Evolutionary conservation across 805 yeast genomes (phyloP), one percentile per base, ranked within the genome.

Genomic region (Saccharomyces kudriavzevii): DNA sequence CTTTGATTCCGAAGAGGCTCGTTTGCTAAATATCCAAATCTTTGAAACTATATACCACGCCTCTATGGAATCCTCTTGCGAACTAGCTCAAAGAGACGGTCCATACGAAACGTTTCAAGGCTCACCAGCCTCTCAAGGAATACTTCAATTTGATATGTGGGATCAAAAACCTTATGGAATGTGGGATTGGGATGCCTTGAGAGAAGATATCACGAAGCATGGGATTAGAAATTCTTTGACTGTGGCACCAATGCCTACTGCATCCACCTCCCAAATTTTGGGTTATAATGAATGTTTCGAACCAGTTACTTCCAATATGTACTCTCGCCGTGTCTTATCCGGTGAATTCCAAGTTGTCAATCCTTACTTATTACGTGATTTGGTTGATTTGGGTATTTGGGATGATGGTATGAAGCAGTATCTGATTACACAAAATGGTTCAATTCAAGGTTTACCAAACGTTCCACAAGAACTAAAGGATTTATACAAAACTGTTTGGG

Each of bases 211-310:
- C 54, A 70, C 71, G 35, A 68, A 71, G 80, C 67, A 80, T 62
- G 98, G 98, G 27, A 62, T 91, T 35, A 76, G 97, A 64, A 91
- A 91, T 72, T 91, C 97, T 2, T 71, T 91, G 50, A 70, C 90
- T 13, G 91, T 91, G 25, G 97, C 94, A 0, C 94, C 96, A 49
- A 91, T 91, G 98, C 98, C 98, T 22, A 91, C 98, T 10, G 98
- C 98, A 1, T 89, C 97, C 0, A 92, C 98, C 1, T 92, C 98
- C 1, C 97, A 90, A 73, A 90, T 91, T 47, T 76, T 91, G 51
- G 97, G 97, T 31, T 88, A 79, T 74, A 90, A 83, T 62, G 98
- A 91, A 73, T 91, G 97, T 70, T 91, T 91, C 69, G 98, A 92
- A 71, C 97, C 98, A 5, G 81, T 84, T 66, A 90, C 97, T 2